Evolutionary conservation across 148 eudicot species (phyloP).

Genomic region (Gaultheria prostrata): DNA sequence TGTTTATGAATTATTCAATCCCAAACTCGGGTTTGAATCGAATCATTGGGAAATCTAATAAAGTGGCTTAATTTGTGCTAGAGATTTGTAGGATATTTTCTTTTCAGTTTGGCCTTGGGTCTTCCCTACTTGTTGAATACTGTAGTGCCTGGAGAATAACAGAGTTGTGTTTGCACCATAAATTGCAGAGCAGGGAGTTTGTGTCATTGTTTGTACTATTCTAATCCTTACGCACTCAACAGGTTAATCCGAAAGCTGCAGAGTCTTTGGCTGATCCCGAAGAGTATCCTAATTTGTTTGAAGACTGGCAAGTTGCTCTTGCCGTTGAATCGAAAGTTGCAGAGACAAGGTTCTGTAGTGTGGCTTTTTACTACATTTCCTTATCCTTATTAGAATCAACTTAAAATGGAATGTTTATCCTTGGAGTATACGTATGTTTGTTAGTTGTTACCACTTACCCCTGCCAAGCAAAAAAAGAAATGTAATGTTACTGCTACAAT

Average conservation of each 20-base stretch:
- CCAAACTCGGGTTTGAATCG: background rate
- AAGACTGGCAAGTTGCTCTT: conserved; percentile 98
- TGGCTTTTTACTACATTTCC: conserved; percentile 19
- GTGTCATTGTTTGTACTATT: background rate
- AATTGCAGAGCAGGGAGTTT: background rate
- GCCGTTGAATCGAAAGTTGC: conserved; percentile 80
- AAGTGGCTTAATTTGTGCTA: conserved; percentile 6
- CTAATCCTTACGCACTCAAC: conserved; percentile 15
- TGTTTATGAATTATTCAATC: background rate
- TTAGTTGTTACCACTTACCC: background rate
- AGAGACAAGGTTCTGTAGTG: conserved; percentile 56
- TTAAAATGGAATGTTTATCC: background rate
- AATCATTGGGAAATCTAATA: conserved; percentile 1
- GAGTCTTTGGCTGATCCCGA: conserved; percentile 96
- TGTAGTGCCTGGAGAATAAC: background rate
- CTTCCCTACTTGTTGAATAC: background rate
- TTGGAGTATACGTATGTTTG: background rate
- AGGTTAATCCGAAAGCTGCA: conserved; percentile 95
- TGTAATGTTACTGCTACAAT: background rate
- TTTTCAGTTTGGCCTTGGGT: background rate
- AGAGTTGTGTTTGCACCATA: background rate
- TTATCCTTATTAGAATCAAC: background rate
- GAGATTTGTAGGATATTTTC: background rate
- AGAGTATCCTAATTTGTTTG: conserved; percentile 90
- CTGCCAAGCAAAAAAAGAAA: background rate